Percentiles rank a stretch among this genome's conserved stretches.
Conservation (phyloP, 106 monocot species). For the Allium sativum region DNA sequence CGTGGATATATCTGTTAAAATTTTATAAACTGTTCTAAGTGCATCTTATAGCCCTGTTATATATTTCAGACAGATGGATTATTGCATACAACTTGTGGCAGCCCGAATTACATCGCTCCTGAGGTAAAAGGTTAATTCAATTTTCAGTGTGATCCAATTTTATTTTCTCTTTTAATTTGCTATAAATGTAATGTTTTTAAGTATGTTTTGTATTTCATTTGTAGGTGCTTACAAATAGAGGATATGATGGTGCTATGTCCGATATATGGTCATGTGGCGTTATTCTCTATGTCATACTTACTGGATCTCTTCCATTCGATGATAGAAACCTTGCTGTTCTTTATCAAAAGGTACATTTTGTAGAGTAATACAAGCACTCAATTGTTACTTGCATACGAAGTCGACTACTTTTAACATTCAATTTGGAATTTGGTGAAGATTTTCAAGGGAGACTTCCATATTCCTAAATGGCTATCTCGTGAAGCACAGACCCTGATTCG, state of each 20-base stretch:
- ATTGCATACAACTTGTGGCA: slow-evolving; percentile 83
- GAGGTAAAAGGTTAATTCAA: slow-evolving; percentile 31
- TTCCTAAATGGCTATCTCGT: slow-evolving; percentile 65
- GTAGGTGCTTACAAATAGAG: slow-evolving; percentile 79
- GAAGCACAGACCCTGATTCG: slow-evolving; percentile 53
- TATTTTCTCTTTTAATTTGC: too few species aligned
- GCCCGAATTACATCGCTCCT: slow-evolving; percentile 82
- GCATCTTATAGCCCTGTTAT: too few species aligned
- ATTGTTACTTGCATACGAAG: too few species aligned
- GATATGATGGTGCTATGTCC: slow-evolving; percentile 82
- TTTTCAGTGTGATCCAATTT: too few species aligned
- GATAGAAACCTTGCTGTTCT: slow-evolving; percentile 52
- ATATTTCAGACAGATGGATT: slow-evolving; percentile 34
- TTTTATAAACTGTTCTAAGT: too few species aligned
- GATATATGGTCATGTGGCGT: slow-evolving; percentile 98
- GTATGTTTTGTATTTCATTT: neutral
- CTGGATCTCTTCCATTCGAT: slow-evolving; percentile 67
- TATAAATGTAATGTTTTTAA: too few species aligned
- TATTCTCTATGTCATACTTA: slow-evolving; percentile 70
- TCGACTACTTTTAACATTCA: too few species aligned
- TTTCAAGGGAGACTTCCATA: slow-evolving; percentile 54
- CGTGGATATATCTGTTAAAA: too few species aligned
- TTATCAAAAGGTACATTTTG: slow-evolving; percentile 41
- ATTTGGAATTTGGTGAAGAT: slow-evolving; percentile 32
- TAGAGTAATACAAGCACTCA: too few species aligned